Conservation (phyloP, 2,329 filamentous ascomycete species). For the Alternaria incomplexa region DNA sequence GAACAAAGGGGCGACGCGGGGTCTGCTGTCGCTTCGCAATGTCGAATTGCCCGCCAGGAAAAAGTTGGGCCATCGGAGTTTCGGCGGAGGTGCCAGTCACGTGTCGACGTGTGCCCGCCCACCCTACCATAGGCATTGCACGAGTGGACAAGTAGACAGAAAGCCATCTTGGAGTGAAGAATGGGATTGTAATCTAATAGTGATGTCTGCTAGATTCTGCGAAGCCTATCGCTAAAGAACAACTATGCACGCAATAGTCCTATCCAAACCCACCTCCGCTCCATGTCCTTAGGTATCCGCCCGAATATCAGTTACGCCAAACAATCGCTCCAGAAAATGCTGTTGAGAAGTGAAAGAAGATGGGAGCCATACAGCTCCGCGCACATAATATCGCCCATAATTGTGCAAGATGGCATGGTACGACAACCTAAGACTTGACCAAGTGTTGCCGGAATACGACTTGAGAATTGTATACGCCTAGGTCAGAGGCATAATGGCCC, state of each 20-base stretch:
- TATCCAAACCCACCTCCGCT: constrained; percentile 26
- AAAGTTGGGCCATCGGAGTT: constrained; percentile 36
- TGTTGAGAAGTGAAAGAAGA: constrained; percentile 28
- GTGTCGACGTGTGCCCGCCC: constrained; percentile 13
- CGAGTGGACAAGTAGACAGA: background rate
- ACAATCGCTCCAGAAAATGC: constrained; percentile 47
- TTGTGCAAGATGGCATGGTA: background rate
- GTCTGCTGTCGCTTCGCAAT: constrained; percentile 28
- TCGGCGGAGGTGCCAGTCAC: constrained; percentile 32
- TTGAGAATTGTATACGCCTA: background rate
- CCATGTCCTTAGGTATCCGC: constrained; percentile 32
- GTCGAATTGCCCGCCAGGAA: constrained; percentile 23
- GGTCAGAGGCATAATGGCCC: background rate
- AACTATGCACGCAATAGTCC: constrained; percentile 20
- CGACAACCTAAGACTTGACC: background rate
- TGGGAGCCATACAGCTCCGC: background rate
- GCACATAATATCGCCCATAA: background rate
- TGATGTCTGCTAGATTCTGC: constrained; percentile 8
- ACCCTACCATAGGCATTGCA: background rate
- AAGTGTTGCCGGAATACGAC: background rate
- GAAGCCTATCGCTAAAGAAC: constrained; percentile 11
- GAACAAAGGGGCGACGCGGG: constrained; percentile 36
- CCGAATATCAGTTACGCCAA: constrained; percentile 37
- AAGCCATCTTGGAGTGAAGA: constrained; percentile 12
- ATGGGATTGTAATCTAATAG: constrained; percentile 26